A percentile compares a stretch with the other conserved stretches of the same genome.
Evolutionary conservation across 108 stramenopile genomes (phyloP).

Genomic region (Aurantiochytrium sp.): DNA sequence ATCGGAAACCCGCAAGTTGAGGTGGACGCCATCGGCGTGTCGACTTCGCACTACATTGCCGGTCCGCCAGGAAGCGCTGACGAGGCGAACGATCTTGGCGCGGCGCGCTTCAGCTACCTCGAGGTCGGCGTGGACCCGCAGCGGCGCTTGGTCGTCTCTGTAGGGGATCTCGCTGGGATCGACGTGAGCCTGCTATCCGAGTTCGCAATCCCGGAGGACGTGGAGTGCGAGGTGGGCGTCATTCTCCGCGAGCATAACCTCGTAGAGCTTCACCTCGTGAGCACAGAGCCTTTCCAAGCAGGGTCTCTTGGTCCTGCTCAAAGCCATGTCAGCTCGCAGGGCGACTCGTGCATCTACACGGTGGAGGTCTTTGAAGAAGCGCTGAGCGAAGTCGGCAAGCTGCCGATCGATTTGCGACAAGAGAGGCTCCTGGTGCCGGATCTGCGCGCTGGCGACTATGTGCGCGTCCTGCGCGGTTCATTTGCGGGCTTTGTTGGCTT

Average conservation of each 20-base stretch:
- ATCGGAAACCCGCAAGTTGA: slow-evolving; percentile 19
- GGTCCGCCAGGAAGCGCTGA: background rate
- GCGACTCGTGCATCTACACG: slow-evolving; percentile 18
- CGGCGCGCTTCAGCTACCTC: background rate
- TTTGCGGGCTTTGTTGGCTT: background rate
- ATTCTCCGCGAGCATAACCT: background rate
- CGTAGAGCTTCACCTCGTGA: background rate
- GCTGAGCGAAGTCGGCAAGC: background rate
- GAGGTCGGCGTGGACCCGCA: background rate
- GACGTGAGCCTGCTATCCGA: background rate
- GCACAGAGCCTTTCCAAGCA: background rate
- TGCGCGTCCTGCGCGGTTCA: background rate
- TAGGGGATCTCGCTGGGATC: background rate
- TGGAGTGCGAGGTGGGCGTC: background rate
- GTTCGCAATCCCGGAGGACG: background rate
- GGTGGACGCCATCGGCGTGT: background rate
- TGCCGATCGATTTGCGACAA: background rate
- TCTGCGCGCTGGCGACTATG: background rate
- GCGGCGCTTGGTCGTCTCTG: background rate
- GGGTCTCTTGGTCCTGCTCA: too few species aligned
- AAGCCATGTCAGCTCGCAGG: too few species aligned
- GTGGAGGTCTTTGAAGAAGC: background rate
- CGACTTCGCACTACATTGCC: background rate
- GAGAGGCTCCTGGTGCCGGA: background rate
- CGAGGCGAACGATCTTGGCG: background rate